Percentiles rank a stretch among this genome's conserved stretches.
These are phyloP conservation scores for Fraxinus nigra DNA, from an alignment of 305 asterid species.

Conservation along the genomic window DNA sequence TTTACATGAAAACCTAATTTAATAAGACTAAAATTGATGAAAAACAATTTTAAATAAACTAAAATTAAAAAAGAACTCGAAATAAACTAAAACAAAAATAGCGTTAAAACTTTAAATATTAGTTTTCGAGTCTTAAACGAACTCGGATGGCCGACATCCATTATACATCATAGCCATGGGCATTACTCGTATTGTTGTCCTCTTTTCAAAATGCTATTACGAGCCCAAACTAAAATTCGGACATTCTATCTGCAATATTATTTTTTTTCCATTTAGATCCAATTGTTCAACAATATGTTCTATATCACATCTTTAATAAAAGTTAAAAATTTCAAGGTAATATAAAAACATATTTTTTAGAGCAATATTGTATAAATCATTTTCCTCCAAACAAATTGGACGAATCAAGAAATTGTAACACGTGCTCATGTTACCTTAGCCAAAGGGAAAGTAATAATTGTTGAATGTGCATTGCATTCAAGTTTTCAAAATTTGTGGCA, in stretches of 20 bases:
- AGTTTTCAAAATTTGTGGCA: neutral
- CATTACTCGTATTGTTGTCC: too few species aligned
- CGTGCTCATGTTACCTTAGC: neutral
- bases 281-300: neutral
- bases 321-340: neutral
- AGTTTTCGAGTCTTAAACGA: too few species aligned
- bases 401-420: neutral
- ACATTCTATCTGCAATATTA: neutral
- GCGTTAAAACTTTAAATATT: too few species aligned
- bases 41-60: too few species aligned
- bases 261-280: neutral
- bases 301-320: neutral
- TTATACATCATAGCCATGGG: too few species aligned
- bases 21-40: too few species aligned
- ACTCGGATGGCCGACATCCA: too few species aligned
- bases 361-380: neutral
- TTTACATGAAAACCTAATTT: too few species aligned
- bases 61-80: too few species aligned
- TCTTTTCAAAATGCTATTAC: neutral
- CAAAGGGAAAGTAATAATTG: neutral
- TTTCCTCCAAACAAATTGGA: neutral
- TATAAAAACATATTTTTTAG: neutral
- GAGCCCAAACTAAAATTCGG: neutral
- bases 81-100: too few species aligned
- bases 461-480: constrained; percentile 8